These are phyloP conservation scores for Byssothecium circinans DNA, from an alignment of 2,329 filamentous ascomycete species.

Conservation along the genomic window DNA sequence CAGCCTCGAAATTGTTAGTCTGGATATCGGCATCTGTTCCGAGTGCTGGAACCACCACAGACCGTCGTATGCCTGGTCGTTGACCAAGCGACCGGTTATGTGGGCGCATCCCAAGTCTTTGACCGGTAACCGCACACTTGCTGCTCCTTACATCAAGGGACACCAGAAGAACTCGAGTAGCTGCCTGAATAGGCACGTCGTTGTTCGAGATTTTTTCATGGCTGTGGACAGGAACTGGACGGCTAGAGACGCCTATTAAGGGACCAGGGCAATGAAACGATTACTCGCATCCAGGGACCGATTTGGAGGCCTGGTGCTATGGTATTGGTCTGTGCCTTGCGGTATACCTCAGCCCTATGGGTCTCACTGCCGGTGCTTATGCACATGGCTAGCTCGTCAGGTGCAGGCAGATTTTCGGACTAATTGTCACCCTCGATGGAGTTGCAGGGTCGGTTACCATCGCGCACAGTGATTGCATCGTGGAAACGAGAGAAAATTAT, in stretches of 20 bases:
- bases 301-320: no score
- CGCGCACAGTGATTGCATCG: background rate
- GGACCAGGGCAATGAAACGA: slow-evolving; percentile 1
- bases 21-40: slow-evolving; percentile 48
- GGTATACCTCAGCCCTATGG: slow-evolving; percentile 4
- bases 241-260: slow-evolving; percentile 20
- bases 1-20: slow-evolving; percentile 33
- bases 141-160: slow-evolving; percentile 18
- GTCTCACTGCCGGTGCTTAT: background rate
- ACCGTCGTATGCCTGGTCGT: slow-evolving; percentile 47
- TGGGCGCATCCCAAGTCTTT: slow-evolving; percentile 40
- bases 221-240: slow-evolving; percentile 44
- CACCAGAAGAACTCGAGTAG: slow-evolving; percentile 26
- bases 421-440: no score
- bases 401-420: background rate
- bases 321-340: slow-evolving; percentile 5
- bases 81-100: slow-evolving; percentile 49
- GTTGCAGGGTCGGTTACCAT: no score
- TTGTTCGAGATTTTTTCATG: slow-evolving; percentile 44
- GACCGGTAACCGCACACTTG: slow-evolving; percentile 19
- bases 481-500: background rate
- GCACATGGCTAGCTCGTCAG: background rate
- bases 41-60: slow-evolving; percentile 49
- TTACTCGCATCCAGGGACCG: background rate
- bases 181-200: slow-evolving; percentile 36